Base-by-base conservation (phyloP, 345 rosid species). In the Camelina hispida region DNA sequence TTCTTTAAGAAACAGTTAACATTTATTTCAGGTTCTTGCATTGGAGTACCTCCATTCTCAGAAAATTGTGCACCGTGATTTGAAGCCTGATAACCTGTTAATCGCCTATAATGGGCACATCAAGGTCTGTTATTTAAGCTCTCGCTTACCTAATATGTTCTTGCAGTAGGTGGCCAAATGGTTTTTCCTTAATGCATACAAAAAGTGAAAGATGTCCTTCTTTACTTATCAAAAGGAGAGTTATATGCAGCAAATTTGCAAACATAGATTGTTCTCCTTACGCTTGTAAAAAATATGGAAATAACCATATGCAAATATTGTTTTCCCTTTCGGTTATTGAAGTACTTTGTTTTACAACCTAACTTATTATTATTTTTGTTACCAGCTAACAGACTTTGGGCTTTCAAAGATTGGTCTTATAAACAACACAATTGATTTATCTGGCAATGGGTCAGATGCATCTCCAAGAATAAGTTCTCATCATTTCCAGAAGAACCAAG, bases 361-460 rank as follows among this genome's bases (percentile, higher is more conserved):
- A 59, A 48, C 78, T 85, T 61, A 76, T 79, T 34, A 40, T 80
- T 81, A 56, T 71, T 60, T 71, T 69, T 78, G 48, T 69, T 76
- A 79, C 75, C 97, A 91, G 96, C 90, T 90, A 67, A 90, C 96
- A 80, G 96, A 90, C 78, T 90, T 90, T 70, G 93, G 96, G 78
- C 83, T 90, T 56, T 90, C 93, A 66, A 88, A 86, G 82, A 87
- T 90, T 74, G 96, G 96, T 72, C 96, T 90, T 61, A 81, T 90
- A 79, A 87, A 88, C 88, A 87, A 83, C 81, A 88, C 96, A 62
- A 82, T 88, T 65, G 85, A 87, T 68, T 84, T 90, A 68, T 87
- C 96, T 54, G 83, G 84, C 76, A 83, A 85, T 30, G 86, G 78
- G 80, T 74, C 76, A 71, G 78, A 70, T 69, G 78, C 68, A 80